phyloP scores from a whole-genome alignment of 2,329 filamentous ascomycete genomes.

The Teratosphaeria pseudoeucalypti region DNA sequence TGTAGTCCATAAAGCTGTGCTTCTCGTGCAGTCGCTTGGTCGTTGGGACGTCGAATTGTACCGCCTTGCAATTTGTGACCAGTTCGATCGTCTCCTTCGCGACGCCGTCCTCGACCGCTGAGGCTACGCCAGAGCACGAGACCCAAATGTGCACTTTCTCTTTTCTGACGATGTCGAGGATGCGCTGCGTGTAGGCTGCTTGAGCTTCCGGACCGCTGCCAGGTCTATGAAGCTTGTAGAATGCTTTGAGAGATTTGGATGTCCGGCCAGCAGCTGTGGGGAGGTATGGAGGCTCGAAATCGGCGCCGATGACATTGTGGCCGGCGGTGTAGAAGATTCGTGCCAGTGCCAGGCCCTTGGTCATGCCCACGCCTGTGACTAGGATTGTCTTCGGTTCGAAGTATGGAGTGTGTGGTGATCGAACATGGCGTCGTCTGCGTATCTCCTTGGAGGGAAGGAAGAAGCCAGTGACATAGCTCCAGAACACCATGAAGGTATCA shows the following conservation, averaged over 20 bases:
- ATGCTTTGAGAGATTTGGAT: slow-evolving; percentile 46
- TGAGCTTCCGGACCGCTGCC: slow-evolving; percentile 23
- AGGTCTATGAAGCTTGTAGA: slow-evolving; percentile 39
- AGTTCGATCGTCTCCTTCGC: slow-evolving; percentile 53
- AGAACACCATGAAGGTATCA: slow-evolving; percentile 34
- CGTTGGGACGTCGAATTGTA: slow-evolving; percentile 51
- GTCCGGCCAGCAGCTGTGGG: slow-evolving; percentile 42
- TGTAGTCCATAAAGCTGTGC: slow-evolving; percentile 52
- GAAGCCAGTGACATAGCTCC: slow-evolving; percentile 24
- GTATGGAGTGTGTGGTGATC: slow-evolving; percentile 21
- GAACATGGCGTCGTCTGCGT: slow-evolving; percentile 15
- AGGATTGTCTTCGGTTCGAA: slow-evolving; percentile 48
- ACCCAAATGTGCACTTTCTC: slow-evolving; percentile 64
- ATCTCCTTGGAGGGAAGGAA: slow-evolving; percentile 21
- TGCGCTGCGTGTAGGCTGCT: slow-evolving; percentile 43
- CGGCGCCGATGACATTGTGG: slow-evolving; percentile 62
- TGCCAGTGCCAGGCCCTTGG: slow-evolving; percentile 57
- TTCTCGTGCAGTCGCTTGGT: slow-evolving; percentile 55
- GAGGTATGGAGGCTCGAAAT: slow-evolving; percentile 40
- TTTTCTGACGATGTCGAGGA: slow-evolving; percentile 48
- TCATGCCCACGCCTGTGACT: slow-evolving; percentile 63
- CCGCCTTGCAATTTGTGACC: slow-evolving; percentile 47
- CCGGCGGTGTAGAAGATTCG: slow-evolving; percentile 53
- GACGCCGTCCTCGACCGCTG: slow-evolving; percentile 55
- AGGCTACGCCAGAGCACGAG: slow-evolving; percentile 58